A percentile compares a stretch with the other conserved stretches of the same genome.
Evolutionary conservation across 23 red algal genomes (phyloP).

Genomic region (Gracilaria caudata): DNA sequence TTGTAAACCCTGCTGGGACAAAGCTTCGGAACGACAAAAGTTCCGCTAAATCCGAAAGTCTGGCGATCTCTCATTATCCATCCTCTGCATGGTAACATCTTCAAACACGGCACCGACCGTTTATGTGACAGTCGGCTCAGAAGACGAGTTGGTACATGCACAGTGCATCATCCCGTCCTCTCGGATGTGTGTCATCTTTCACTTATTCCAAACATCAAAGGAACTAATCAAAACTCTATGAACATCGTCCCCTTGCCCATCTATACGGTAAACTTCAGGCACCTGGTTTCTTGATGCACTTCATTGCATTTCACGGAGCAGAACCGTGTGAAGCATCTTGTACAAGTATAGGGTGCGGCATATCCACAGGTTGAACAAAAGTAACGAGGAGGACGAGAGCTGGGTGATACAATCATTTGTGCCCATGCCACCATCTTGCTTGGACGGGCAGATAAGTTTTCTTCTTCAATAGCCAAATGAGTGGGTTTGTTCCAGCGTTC

Average conservation of each 20-base stretch:
- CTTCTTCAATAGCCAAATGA: conserved; percentile 33
- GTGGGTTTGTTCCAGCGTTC: conserved; percentile 52
- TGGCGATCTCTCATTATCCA: too few relatives aligned
- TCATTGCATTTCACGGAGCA: conserved; percentile 48
- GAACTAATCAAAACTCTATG: not conserved
- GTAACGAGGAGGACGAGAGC: conserved; percentile 27
- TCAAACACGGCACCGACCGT: too few relatives aligned
- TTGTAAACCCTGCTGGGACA: too few relatives aligned
- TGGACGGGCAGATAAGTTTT: conserved; percentile 6
- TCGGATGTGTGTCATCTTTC: not conserved
- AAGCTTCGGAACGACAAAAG: too few relatives aligned
- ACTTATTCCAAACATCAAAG: not conserved
- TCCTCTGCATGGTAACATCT: too few relatives aligned
- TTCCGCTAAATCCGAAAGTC: too few relatives aligned
- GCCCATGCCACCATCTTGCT: conserved; percentile 13
- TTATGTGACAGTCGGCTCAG: too few relatives aligned
- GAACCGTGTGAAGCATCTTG: conserved; percentile 51
- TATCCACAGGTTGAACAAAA: conserved; percentile 65
- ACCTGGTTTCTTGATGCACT: conserved; percentile 56
- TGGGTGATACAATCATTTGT: conserved; percentile 31
- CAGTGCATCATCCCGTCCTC: not conserved
- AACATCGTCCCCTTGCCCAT: not conserved
- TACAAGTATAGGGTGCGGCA: conserved; percentile 52
- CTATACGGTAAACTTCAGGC: conserved; percentile 43
- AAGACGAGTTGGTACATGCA: not conserved